A percentile compares a stretch with the other conserved stretches of the same genome.
phyloP scores from a whole-genome alignment of 2,329 filamentous ascomycete genomes.

The Penicillium crustosum region DNA sequence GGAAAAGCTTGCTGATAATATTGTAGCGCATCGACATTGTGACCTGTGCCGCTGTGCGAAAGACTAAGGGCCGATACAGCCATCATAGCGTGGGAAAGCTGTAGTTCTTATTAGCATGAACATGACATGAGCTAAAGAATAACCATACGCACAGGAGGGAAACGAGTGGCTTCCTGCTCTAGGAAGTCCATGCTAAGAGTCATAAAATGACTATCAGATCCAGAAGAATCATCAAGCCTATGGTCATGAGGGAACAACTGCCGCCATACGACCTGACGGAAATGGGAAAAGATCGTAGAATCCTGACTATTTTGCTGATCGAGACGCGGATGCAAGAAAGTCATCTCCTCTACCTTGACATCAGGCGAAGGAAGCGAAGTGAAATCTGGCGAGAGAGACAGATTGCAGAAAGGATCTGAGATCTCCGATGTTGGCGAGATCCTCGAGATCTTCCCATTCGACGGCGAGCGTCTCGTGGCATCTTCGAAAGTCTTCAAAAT shows the following conservation, averaged over 20 bases:
- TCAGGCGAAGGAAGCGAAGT: constrained; percentile 26
- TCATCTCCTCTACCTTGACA: constrained; percentile 23
- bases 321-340: constrained; percentile 19
- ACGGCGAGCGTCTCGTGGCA: constrained; percentile 33
- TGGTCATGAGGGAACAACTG: constrained; percentile 38
- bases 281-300: constrained; percentile 39
- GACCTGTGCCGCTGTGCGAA: constrained; percentile 47
- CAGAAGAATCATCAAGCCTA: constrained; percentile 20
- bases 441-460: constrained; percentile 31
- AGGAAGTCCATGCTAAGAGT: constrained; percentile 44
- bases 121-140: constrained; percentile 5
- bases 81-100: constrained; percentile 60
- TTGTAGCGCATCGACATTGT: constrained; percentile 52
- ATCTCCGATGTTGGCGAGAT: constrained; percentile 39
- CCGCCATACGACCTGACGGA: constrained; percentile 44
- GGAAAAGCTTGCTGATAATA: constrained; percentile 57
- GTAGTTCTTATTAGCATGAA: constrained; percentile 3
- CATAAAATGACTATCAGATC: constrained; percentile 20
- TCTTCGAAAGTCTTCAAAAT: constrained; percentile 55
- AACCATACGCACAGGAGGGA: constrained; percentile 50
- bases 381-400: constrained; percentile 30
- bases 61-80: constrained; percentile 57
- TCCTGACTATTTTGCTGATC: constrained; percentile 32
- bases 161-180: constrained; percentile 49
- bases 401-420: constrained; percentile 27